These are phyloP conservation scores for Knufia petricola DNA, from an alignment of 2,329 filamentous ascomycete genomes.

Conservation along the genomic window DNA sequence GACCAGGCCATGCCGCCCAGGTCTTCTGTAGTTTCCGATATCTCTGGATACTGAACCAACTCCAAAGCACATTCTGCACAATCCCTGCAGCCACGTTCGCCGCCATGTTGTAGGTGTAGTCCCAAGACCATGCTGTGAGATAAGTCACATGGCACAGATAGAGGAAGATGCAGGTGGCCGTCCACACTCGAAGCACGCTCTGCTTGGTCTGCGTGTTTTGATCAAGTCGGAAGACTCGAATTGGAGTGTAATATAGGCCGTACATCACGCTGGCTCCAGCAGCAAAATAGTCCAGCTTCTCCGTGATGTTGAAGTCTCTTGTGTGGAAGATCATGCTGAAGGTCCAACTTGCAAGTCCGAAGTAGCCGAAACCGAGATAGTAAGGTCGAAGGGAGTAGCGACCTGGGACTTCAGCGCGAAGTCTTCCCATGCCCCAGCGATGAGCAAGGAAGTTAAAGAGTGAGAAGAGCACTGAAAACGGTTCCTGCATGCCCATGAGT, in stretches of 20 bases:
- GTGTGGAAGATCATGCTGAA: slow-evolving; percentile 90
- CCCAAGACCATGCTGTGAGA: slow-evolving; percentile 76
- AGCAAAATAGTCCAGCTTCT: slow-evolving; percentile 93
- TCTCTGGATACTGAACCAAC: slow-evolving; percentile 64
- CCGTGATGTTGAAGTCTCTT: slow-evolving; percentile 72
- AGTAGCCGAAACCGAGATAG: slow-evolving; percentile 69
- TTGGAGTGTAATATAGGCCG: slow-evolving; percentile 73
- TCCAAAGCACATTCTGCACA: slow-evolving; percentile 76
- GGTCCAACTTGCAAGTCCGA: slow-evolving; percentile 74
- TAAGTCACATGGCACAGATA: slow-evolving; percentile 74
- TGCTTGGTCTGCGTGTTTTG: slow-evolving; percentile 39
- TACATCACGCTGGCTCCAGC: slow-evolving; percentile 86
- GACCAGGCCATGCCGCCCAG: slow-evolving; percentile 83
- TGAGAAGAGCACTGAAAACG: slow-evolving; percentile 86
- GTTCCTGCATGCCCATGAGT: slow-evolving; percentile 87
- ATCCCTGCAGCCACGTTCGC: slow-evolving; percentile 80
- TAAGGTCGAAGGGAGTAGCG: slow-evolving; percentile 68
- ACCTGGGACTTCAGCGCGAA: slow-evolving; percentile 61
- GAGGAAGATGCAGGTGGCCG: slow-evolving; percentile 56
- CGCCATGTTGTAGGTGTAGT: slow-evolving; percentile 97
- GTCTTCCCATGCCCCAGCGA: slow-evolving; percentile 60
- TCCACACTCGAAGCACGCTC: slow-evolving; percentile 63
- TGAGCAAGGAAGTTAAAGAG: slow-evolving; percentile 86
- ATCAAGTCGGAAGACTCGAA: slow-evolving; percentile 78
- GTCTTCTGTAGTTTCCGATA: slow-evolving; percentile 61